These are phyloP conservation scores for Penicillium expansum DNA, from an alignment of 2,329 filamentous ascomycete species.

Conservation along the genomic window DNA sequence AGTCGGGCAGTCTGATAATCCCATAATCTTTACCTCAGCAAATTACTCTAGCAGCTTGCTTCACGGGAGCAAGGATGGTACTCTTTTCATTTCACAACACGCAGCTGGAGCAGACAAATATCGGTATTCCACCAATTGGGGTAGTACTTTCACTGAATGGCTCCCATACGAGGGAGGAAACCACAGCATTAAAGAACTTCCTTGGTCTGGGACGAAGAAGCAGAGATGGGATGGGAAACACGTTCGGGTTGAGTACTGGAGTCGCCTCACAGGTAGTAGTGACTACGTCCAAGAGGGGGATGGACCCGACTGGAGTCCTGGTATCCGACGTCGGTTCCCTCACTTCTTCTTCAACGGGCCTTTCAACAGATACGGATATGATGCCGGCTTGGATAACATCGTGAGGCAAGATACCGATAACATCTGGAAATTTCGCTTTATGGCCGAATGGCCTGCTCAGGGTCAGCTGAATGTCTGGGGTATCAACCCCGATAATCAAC, in stretches of 20 bases:
- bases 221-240: conserved; percentile 63
- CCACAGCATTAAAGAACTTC: conserved; percentile 46
- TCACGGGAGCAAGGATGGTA: conserved; percentile 42
- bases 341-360: conserved; percentile 62
- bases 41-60: conserved; percentile 60
- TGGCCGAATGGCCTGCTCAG: conserved; percentile 62
- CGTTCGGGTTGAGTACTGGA: conserved; percentile 64
- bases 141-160: conserved; percentile 60
- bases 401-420: conserved; percentile 52
- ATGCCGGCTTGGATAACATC: conserved; percentile 55
- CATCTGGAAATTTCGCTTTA: conserved; percentile 59
- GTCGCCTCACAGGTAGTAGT: conserved; percentile 57
- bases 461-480: conserved; percentile 67
- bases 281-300: conserved; percentile 61
- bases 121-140: conserved; percentile 63
- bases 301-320: conserved; percentile 35
- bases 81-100: conserved; percentile 54
- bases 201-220: conserved; percentile 58
- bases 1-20: conserved; percentile 57
- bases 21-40: conserved; percentile 57
- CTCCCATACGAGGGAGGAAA: conserved; percentile 54
- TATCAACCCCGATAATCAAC: conserved; percentile 61
- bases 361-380: conserved; percentile 64
- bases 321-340: conserved; percentile 53
- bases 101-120: conserved; percentile 62